Base-by-base conservation (phyloP, 1,139 yeast genomes). In the Blastobotrys arbuscula region DNA sequence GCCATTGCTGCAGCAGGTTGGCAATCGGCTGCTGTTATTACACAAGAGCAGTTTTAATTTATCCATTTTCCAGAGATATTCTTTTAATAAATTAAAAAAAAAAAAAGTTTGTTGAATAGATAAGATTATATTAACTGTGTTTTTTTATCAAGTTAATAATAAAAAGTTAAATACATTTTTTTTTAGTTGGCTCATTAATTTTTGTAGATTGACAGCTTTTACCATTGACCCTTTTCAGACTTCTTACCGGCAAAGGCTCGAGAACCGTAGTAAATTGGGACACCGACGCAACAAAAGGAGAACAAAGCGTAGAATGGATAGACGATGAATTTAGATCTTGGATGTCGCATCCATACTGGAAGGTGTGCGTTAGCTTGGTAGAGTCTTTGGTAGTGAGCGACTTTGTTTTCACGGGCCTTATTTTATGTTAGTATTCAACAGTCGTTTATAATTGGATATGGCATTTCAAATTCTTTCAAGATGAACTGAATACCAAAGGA, bases 291-390 rank as follows among this genome's bases (percentile, higher is more conserved):
- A 60, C 89, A 75, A 55, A 84, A 76, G 55, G 90, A 75, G 74
- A 89, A 85, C 59, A 86, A 75, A 59, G 89, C 94, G 76, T 81
- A 86, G 80, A 84, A 90, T 68, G 97, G 97, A 73, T 84, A 86
- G 61, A 89, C 78, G 68, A 84, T 73, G 65, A 78, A 73, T 74
- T 86, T 87, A 59, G 96, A 81, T 73, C 90, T 82, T 40, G 73
- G 71, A 51, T 64, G 63, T 60, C 72, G 68, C 68, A 66, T 59
- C 72, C 72, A 69, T 49, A 69, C 57, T 31, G 71, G 68, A 39
- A 63, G 57, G 53, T 60, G 53, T 40, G 65, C 59, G 58, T 64
- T 59, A 45, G 67, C 59, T 63, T 67, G 72, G 64, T 63, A 69
- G 58, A 60, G 62, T 53, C 60, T 59, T 61, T 69, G 73, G 61